Conservation (phyloP, 768 basidiomycete species). For the Pleurotus ostreatus region DNA sequence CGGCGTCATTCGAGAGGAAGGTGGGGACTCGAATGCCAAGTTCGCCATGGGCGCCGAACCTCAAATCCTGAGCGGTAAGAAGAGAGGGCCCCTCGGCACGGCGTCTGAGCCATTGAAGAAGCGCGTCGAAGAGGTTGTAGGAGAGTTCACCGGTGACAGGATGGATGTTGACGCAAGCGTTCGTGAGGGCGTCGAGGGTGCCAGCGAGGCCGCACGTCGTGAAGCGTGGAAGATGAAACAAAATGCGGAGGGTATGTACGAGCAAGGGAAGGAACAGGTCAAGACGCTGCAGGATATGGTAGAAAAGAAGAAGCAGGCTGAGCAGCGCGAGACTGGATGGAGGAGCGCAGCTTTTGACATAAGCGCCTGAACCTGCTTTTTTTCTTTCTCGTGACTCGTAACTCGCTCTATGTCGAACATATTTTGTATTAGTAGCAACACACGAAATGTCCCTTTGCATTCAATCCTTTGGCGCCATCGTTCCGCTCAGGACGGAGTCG, state of each 20-base stretch:
- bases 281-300: slow-evolving; percentile 42
- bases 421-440: no score
- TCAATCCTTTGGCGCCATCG: no score
- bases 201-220: slow-evolving; percentile 18
- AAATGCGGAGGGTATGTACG: slow-evolving; percentile 21
- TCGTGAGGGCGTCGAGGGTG: slow-evolving; percentile 7
- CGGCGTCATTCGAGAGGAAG: slow-evolving; percentile 55
- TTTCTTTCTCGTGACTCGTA: neutral
- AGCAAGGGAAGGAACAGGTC: slow-evolving; percentile 32
- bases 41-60: slow-evolving; percentile 74
- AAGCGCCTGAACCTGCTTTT: neutral
- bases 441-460: no score
- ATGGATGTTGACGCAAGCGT: slow-evolving; percentile 19
- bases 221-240: slow-evolving; percentile 18
- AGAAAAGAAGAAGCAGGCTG: slow-evolving; percentile 32
- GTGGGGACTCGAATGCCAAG: slow-evolving; percentile 22
- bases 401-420: no score
- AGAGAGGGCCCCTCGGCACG: slow-evolving; percentile 62
- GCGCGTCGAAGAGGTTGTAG: slow-evolving; percentile 23
- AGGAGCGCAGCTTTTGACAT: slow-evolving; percentile 46
- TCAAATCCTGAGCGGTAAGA: slow-evolving; percentile 65
- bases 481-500: no score
- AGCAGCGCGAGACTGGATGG: slow-evolving; percentile 41
- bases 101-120: slow-evolving; percentile 39
- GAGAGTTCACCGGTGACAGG: slow-evolving; percentile 12